These are phyloP conservation scores for Plasmodium malariae DNA, from an alignment of 169 alveolate species.

Conservation along the genomic window DNA sequence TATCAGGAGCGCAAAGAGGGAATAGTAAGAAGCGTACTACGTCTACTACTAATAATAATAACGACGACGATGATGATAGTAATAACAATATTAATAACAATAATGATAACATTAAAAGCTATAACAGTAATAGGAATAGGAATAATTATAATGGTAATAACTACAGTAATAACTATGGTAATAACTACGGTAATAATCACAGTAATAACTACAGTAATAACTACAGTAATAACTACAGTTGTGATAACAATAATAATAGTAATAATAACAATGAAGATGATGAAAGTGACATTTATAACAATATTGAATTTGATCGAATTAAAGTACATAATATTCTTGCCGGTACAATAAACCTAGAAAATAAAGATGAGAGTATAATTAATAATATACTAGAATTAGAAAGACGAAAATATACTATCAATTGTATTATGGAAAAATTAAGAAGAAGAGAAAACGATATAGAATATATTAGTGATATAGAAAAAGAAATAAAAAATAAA, in stretches of 20 bases:
- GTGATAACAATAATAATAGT: neutral
- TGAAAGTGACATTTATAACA: conserved; percentile 13
- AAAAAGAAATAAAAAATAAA: conserved; percentile 5
- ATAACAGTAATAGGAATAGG: too few species aligned
- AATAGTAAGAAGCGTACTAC: too few species aligned
- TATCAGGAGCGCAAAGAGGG: conserved; percentile 3
- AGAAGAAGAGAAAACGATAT: conserved; percentile 24
- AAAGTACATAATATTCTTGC: conserved; percentile 27
- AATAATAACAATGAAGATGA: neutral
- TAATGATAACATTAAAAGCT: too few species aligned
- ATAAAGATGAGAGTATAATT: conserved; percentile 43
- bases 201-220: too few species aligned
- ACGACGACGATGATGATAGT: too few species aligned
- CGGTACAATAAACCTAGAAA: conserved; percentile 29
- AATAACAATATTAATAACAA: too few species aligned
- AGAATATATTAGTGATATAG: neutral
- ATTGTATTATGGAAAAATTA: conserved; percentile 60
- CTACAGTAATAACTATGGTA: too few species aligned
- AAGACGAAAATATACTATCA: conserved; percentile 63
- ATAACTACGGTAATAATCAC: too few species aligned
- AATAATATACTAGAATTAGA: conserved; percentile 66
- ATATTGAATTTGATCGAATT: conserved; percentile 29
- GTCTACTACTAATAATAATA: too few species aligned
- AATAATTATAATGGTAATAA: too few species aligned
- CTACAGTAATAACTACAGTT: too few species aligned